phyloP scores from a whole-genome alignment of 306 rosid genomes.

The Ceratonia siliqua region DNA sequence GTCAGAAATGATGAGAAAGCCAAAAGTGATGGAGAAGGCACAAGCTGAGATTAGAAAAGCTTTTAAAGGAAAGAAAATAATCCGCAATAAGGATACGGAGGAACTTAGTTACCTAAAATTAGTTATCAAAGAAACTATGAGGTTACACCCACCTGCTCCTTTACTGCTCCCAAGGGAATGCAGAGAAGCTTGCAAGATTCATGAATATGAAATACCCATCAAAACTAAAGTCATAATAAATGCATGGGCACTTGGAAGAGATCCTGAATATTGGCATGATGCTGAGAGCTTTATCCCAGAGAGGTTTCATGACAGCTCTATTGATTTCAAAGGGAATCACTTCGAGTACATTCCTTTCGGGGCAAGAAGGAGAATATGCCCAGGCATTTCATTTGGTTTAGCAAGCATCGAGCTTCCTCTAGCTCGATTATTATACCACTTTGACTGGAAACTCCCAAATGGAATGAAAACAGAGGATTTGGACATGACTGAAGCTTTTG shows the following conservation, averaged over 20 bases:
- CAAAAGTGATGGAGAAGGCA: too few species aligned
- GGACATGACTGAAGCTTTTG: too few species aligned
- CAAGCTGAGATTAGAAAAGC: slow-evolving; percentile 10
- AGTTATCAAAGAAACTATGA: too few species aligned
- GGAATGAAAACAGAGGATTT: neutral
- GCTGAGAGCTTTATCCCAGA: neutral
- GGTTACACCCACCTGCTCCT: too few species aligned
- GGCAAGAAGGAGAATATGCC: neutral
- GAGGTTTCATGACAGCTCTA: neutral
- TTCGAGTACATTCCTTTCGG: neutral
- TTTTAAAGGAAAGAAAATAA: neutral
- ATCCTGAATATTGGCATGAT: neutral
- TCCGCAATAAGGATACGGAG: neutral
- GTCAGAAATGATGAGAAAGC: neutral
- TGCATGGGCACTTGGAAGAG: slow-evolving; percentile 18
- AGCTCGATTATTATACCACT: neutral
- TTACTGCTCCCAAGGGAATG: too few species aligned
- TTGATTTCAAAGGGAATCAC: neutral
- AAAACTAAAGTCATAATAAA: too few species aligned
- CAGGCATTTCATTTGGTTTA: neutral
- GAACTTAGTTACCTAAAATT: too few species aligned
- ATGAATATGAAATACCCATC: too few species aligned
- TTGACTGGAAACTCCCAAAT: neutral
- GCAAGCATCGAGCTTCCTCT: neutral
- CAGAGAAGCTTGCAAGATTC: too few species aligned